Base-by-base conservation (phyloP, 768 basidiomycete species). In the Tubosaeta sp. region DNA sequence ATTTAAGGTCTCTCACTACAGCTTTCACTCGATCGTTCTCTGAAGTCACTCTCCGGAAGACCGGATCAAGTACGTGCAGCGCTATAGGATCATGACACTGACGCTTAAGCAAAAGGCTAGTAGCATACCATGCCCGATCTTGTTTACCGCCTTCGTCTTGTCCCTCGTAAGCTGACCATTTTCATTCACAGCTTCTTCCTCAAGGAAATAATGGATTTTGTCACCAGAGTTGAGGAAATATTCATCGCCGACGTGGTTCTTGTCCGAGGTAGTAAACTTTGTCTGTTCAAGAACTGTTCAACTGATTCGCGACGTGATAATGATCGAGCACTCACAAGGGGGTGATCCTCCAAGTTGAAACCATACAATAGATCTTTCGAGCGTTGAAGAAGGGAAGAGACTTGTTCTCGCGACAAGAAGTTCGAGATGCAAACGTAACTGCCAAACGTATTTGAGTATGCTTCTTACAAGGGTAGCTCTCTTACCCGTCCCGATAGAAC, bases 171-270 rank as follows among this genome's bases (percentile, higher is more conserved):
- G 78, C 59, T 83, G 84, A 3, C 91, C 88, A 31, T 80, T 67
- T 25, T 71, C 59, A 54, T 84, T 80, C 6, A 97, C 74, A 1
- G 95, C 92, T 46, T 87, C 91, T 59, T 91, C 86, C 65, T 98
- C 97, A 41, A 99, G 75, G 70, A 99, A 98, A 69, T 85, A 98
- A 6, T 89, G 84, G 74, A 98, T 91, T 76, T 97, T 97, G 69
- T 97, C 92, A 2, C 92, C 91, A 1, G 91, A 94, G 29, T 74
- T 80, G 43, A 99, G 74, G 64, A 99, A 99, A 69, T 98, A 98
- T 31, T 91, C 84, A 63, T 98, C 94, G 1, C 94, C 94, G 25
- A 92, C 78, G 59, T 93, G 90, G 48, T 85, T 75, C 52, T 80
- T 73, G 53, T 89, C 84, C 6, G 68, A 70, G 0, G 93, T 94